A percentile compares a stretch with the other conserved stretches of the same genome.
Conservation (phyloP, 2,329 filamentous ascomycete species). For the Ilyonectria mors-panacis region DNA sequence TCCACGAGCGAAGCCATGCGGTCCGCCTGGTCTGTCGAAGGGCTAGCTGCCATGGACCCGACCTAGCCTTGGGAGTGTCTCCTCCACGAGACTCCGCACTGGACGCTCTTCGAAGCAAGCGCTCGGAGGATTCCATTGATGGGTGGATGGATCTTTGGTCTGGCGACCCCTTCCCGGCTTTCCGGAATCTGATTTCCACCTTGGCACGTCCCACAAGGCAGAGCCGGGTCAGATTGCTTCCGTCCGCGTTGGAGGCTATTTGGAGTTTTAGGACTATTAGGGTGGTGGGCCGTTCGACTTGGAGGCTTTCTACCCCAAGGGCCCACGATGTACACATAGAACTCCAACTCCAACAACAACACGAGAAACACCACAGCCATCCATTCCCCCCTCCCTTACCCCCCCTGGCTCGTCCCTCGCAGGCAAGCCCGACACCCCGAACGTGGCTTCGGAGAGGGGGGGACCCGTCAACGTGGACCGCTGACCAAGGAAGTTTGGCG, state of each 20-base stretch:
- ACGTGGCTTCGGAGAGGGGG: background rate
- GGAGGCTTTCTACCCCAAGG: background rate
- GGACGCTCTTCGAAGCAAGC: background rate
- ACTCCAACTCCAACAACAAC: background rate
- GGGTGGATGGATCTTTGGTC: background rate
- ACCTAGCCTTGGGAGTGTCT: background rate
- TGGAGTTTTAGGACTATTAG: background rate
- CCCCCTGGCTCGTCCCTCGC: background rate
- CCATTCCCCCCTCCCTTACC: too few species aligned
- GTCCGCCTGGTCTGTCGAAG: slow-evolving; percentile 3
- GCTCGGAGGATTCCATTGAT: background rate
- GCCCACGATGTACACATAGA: background rate
- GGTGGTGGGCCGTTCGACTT: background rate
- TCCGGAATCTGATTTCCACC: slow-evolving; percentile 7
- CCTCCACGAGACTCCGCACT: background rate
- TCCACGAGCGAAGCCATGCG: background rate
- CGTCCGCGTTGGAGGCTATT: background rate
- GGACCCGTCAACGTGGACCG: background rate
- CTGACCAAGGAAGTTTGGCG: background rate
- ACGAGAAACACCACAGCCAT: too few species aligned
- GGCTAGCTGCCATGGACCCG: slow-evolving; percentile 4
- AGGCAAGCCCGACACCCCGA: background rate
- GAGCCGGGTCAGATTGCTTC: background rate
- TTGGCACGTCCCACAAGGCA: slow-evolving; percentile 13
- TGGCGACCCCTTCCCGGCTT: slow-evolving; percentile 1